These are phyloP conservation scores for Beauveria scarabaeidicola DNA, from an alignment of 2,329 filamentous ascomycete species.

Conservation along the genomic window DNA sequence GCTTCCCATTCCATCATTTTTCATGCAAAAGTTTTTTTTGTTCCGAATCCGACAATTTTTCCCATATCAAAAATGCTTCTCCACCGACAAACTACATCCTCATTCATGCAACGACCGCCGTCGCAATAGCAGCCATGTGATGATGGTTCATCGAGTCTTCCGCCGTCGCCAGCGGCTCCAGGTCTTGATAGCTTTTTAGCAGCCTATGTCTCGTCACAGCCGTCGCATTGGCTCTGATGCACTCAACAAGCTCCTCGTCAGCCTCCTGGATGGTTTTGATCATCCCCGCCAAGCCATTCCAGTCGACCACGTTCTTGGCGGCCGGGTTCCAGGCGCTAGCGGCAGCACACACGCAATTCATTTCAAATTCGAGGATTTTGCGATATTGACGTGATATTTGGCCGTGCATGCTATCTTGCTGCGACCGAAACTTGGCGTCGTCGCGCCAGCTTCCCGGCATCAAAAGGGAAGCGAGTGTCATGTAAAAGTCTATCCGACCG, in stretches of 20 bases:
- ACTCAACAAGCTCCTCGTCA: constrained; percentile 19
- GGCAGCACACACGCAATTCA: constrained; percentile 31
- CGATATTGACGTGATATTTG: constrained; percentile 22
- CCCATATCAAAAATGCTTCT: background rate
- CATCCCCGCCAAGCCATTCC: constrained; percentile 23
- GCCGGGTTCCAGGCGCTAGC: constrained; percentile 29
- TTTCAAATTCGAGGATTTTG: constrained; percentile 28
- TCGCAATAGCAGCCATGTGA: constrained; percentile 8
- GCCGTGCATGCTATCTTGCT: constrained; percentile 17
- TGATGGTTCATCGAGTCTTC: constrained; percentile 1
- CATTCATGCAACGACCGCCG: background rate
- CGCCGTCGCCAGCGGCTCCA: background rate
- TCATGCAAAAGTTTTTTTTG: background rate
- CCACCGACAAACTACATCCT: too few relatives aligned
- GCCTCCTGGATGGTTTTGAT: constrained; percentile 19
- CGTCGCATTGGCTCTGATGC: constrained; percentile 14
- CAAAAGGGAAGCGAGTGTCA: constrained; percentile 22
- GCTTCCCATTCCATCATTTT: background rate
- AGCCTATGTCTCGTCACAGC: background rate
- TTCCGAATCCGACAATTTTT: background rate
- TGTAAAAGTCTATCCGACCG: constrained; percentile 27
- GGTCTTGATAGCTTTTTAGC: background rate
- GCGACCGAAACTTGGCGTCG: constrained; percentile 16
- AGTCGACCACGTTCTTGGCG: constrained; percentile 28
- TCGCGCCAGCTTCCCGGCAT: constrained; percentile 17